A percentile compares a stretch with the other conserved stretches of the same genome.
These are phyloP conservation scores for Xylaria sp. DNA, from an alignment of 2,329 filamentous ascomycete genomes.

Conservation along the genomic window DNA sequence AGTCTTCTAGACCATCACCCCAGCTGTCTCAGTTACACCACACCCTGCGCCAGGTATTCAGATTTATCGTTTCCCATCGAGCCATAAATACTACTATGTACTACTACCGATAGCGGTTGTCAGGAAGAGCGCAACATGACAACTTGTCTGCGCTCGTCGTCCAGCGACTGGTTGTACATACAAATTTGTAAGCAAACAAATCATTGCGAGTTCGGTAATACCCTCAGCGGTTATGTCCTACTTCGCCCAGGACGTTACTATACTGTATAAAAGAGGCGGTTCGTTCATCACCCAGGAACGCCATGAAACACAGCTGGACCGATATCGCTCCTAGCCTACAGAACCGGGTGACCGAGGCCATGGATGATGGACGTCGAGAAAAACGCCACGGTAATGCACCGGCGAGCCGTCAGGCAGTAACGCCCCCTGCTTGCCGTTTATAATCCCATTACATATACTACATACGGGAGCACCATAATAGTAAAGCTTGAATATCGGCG, in stretches of 20 bases:
- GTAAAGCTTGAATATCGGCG: conserved; percentile 4
- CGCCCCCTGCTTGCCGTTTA: conserved; percentile 19
- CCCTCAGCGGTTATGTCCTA: not conserved
- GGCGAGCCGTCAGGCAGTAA: not conserved
- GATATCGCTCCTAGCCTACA: conserved; percentile 29
- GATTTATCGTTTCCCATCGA: not conserved
- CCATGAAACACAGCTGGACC: conserved; percentile 13
- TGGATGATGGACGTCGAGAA: not conserved
- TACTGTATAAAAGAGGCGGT: conserved; percentile 3
- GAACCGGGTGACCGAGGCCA: conserved; percentile 5
- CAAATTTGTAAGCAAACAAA: not conserved
- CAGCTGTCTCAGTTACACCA: conserved; percentile 10
- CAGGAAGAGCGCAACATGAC: not conserved
- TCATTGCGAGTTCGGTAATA: not conserved
- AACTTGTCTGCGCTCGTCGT: not conserved
- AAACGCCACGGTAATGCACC: conserved; percentile 29
- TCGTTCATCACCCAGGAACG: not conserved
- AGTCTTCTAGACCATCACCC: conserved; percentile 23
- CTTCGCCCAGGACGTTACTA: too few relatives aligned
- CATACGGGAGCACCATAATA: too few relatives aligned
- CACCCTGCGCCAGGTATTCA: not conserved
- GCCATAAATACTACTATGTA: not conserved
- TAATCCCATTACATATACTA: conserved; percentile 19
- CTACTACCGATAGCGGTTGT: not conserved
- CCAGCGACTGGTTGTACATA: too few relatives aligned